Percentiles rank a stretch among this genome's conserved stretches.
Conservation (phyloP, 179 eudicot genomes). For the Silene coronaria region DNA sequence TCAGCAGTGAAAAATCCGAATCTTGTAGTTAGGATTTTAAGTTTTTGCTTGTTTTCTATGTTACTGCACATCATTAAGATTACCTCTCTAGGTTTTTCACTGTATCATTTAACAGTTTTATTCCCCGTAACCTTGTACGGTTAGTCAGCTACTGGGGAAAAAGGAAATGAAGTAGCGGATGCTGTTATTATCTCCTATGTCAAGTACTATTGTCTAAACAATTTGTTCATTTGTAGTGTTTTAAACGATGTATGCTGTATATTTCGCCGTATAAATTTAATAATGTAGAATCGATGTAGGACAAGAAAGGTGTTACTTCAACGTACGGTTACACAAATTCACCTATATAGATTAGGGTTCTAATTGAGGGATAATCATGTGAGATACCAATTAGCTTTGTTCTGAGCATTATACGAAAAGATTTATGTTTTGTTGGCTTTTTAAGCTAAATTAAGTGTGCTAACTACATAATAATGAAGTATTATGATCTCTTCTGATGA, state of each 20-base stretch:
- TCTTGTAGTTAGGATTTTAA: too few relatives aligned
- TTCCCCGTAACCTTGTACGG: too few relatives aligned
- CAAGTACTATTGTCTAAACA: neutral
- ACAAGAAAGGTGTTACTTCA: neutral
- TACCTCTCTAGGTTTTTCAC: too few relatives aligned
- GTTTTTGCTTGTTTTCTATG: too few relatives aligned
- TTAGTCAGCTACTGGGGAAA: neutral
- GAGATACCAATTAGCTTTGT: neutral
- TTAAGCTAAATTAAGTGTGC: neutral
- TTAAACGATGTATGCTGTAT: neutral
- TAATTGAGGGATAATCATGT: neutral
- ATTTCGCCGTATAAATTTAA: too few relatives aligned
- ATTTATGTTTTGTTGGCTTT: neutral
- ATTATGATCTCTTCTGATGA: neutral
- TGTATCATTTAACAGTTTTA: too few relatives aligned
- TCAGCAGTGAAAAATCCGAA: too few relatives aligned
- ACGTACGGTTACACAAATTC: neutral
- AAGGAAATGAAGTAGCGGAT: neutral
- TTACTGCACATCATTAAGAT: too few relatives aligned
- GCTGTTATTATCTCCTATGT: neutral
- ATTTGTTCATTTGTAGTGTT: neutral
- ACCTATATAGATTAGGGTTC: neutral
- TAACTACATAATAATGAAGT: neutral
- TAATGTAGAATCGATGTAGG: neutral
- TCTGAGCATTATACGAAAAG: neutral